Base-by-base conservation (phyloP, 768 basidiomycete genomes). In the Trametes gibbosa region DNA sequence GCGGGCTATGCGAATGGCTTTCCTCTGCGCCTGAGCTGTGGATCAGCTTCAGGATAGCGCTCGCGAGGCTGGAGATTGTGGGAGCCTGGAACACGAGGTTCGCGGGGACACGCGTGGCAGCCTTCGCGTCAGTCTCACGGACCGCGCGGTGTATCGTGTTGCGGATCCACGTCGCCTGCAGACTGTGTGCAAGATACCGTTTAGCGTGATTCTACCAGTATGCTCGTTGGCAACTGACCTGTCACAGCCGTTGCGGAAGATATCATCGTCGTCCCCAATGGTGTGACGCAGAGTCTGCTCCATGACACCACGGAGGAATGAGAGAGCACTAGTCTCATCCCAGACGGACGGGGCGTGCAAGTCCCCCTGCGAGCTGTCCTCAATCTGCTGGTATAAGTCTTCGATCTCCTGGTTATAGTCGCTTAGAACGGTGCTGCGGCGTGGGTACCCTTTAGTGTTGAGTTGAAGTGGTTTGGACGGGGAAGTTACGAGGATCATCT, bases 11-110 rank as follows among this genome's bases (percentile, higher is more conserved):
- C n/a, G 41, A 25, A 2, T 39, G 19, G 5, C 16, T 14, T 12
- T 50, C 62, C 49, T 1, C 43, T 61, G 45, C 69, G 59, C 79
- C 76, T 19, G 40, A 17, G 37, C 49, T 16, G 49, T 55, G 48
- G 37, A 32, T 13, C 17, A 49, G 24, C 23, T 19, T 34, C 45
- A 21, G 14, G 19, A 47, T 24, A 10, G 69, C 14, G 39, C 24
- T 56, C 53, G 59, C 37, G 46, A 69, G 68, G 2, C 69, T 56
- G 47, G 68, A 65, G 25, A 81, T 73, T 0, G 77, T 76, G 2
- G 81, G 79, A 14, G 76, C 68, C 19, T 69, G 65, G 46, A 73
- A 75, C 5, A 82, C 72, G 57, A 77, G 48, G 49, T 70, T 67
- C 10, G 65, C 62, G 5, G 70, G 64, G 6, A 81, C 46, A 2